Percentiles rank a stretch among this genome's conserved stretches.
Conservation (phyloP, 441 rosid genomes). For the Jatropha multifida region DNA sequence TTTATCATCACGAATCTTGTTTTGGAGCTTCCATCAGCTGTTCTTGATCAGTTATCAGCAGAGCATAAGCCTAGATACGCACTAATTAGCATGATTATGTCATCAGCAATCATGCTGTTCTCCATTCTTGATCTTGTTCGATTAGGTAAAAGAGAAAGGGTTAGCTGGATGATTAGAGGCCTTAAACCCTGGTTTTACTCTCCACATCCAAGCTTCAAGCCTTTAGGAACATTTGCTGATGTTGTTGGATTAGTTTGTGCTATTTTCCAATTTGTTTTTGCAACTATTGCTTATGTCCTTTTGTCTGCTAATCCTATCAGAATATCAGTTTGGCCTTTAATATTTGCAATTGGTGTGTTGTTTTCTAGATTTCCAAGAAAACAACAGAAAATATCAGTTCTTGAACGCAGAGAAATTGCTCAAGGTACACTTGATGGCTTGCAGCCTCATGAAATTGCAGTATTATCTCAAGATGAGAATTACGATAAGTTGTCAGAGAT, state of each 20-base stretch:
- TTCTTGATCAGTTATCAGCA: not conserved
- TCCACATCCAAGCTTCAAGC: not conserved
- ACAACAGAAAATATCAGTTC: not conserved
- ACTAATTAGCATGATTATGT: not conserved
- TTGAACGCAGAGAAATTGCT: not conserved
- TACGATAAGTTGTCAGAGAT: not conserved
- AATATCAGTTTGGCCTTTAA: not conserved
- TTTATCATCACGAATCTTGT: not conserved
- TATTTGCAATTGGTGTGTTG: not conserved
- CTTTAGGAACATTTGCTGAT: not conserved
- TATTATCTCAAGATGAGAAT: not conserved
- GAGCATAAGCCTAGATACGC: not conserved
- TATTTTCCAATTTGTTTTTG: constrained; percentile 4
- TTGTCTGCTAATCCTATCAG: not conserved
- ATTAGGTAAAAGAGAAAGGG: not conserved
- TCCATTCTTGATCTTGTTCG: not conserved
- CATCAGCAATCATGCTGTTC: not conserved
- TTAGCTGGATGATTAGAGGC: not conserved
- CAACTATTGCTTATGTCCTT: not conserved
- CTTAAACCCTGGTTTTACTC: not conserved
- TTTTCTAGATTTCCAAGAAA: not conserved
- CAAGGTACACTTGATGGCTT: not conserved
- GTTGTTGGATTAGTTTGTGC: not conserved
- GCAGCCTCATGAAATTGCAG: not conserved
- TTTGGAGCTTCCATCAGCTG: constrained; percentile 6